Percentiles rank a stretch among this genome's conserved stretches.
Conservation (phyloP, 768 basidiomycete species). For the Pleurotus cornucopiae region DNA sequence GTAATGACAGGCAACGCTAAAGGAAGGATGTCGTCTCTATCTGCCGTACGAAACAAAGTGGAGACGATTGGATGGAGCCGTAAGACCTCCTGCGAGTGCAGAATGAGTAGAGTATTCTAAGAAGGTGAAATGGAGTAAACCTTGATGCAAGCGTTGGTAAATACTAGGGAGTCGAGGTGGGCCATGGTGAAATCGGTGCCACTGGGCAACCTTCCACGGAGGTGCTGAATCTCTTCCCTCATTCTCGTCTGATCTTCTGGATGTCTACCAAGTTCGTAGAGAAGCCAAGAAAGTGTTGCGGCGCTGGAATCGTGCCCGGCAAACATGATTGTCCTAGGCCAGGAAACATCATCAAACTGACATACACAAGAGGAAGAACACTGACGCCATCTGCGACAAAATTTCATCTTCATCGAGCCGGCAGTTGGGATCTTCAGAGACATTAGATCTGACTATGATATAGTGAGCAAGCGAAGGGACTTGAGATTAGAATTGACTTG, state of each 20-base stretch:
- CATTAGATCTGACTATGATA: conserved; percentile 16
- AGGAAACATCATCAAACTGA: neutral
- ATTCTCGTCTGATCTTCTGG: conserved; percentile 41
- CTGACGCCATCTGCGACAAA: conserved; percentile 22
- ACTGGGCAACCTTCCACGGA: neutral
- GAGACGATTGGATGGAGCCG: conserved; percentile 28
- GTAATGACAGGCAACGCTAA: conserved; percentile 33
- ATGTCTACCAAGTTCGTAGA: conserved; percentile 41
- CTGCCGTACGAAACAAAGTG: conserved; percentile 15
- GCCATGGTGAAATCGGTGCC: neutral
- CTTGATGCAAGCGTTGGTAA: conserved; percentile 7
- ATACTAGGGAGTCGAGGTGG: neutral
- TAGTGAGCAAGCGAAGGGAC: neutral
- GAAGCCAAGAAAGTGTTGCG: conserved; percentile 35
- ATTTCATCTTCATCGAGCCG: conserved; percentile 20
- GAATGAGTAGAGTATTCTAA: neutral
- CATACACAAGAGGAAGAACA: neutral
- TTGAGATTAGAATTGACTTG: conserved; percentile 9
- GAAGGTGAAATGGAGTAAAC: neutral
- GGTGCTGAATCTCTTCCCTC: conserved; percentile 36
- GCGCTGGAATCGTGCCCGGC: conserved; percentile 39
- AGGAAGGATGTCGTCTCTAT: conserved; percentile 36
- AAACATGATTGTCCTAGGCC: conserved; percentile 9
- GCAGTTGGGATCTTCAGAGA: conserved; percentile 9
- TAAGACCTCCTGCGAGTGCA: conserved; percentile 19